phyloP scores from a whole-genome alignment of 768 basidiomycete genomes.

The Pulveroboletus sp. region DNA sequence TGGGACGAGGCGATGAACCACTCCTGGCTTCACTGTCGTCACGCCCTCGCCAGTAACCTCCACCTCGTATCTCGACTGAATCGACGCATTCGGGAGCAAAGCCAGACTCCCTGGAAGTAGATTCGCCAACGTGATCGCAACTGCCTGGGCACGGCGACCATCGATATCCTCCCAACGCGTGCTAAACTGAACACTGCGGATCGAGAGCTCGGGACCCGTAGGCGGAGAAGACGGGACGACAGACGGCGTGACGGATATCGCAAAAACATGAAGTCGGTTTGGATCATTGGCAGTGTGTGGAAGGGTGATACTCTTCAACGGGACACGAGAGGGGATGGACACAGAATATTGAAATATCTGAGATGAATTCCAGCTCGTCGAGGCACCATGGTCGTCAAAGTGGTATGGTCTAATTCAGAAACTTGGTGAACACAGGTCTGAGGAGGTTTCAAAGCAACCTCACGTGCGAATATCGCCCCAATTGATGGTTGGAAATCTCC shows the following conservation, averaged over 20 bases:
- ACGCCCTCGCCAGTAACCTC: slow-evolving; percentile 38
- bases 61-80: slow-evolving; percentile 33
- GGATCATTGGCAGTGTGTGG: slow-evolving; percentile 27
- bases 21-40: slow-evolving; percentile 40
- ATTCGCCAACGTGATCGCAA: slow-evolving; percentile 52
- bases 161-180: slow-evolving; percentile 43
- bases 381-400: slow-evolving; percentile 34
- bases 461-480: slow-evolving; percentile 44
- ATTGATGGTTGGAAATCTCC: slow-evolving; percentile 38
- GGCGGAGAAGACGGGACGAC: slow-evolving; percentile 23
- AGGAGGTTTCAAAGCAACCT: slow-evolving; percentile 3
- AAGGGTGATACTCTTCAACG: slow-evolving; percentile 43
- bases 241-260: slow-evolving; percentile 39
- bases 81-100: slow-evolving; percentile 27
- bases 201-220: slow-evolving; percentile 31
- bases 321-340: slow-evolving; percentile 38
- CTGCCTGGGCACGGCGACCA: slow-evolving; percentile 40
- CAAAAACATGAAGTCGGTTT: slow-evolving; percentile 44
- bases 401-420: slow-evolving; percentile 39
- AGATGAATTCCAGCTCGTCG: slow-evolving; percentile 39
- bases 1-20: slow-evolving; percentile 43
- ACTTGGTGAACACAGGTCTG: not conserved
- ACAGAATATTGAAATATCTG: slow-evolving; percentile 46
- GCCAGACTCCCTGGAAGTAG: slow-evolving; percentile 36
- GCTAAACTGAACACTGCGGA: slow-evolving; percentile 43